Evolutionary conservation across 192 early-diverging fungal species (phyloP).

Genomic region (Backusella sp.): DNA sequence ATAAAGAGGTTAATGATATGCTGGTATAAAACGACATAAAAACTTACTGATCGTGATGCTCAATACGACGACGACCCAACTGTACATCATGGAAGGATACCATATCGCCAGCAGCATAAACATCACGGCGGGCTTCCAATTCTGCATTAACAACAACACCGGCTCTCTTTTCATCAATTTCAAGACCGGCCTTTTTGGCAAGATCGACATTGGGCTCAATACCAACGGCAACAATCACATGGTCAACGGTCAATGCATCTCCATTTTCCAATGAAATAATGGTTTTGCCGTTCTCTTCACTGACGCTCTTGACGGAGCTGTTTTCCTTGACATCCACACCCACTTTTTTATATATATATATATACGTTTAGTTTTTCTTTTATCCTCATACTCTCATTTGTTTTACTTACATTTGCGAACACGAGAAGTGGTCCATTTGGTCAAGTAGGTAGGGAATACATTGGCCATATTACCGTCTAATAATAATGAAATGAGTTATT

Average conservation of each 20-base stretch:
- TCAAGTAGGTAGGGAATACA: slow-evolving; percentile 61
- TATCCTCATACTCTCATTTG: neutral
- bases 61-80: slow-evolving; percentile 62
- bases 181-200: slow-evolving; percentile 56
- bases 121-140: slow-evolving; percentile 59
- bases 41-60: slow-evolving; percentile 61
- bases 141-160: slow-evolving; percentile 67
- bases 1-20: neutral
- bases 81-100: slow-evolving; percentile 63
- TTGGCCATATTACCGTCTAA: slow-evolving; percentile 54
- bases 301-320: slow-evolving; percentile 30
- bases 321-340: slow-evolving; percentile 51
- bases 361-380: neutral
- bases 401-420: slow-evolving; percentile 33
- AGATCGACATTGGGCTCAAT: slow-evolving; percentile 58
- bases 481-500: neutral
- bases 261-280: slow-evolving; percentile 42
- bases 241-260: slow-evolving; percentile 47
- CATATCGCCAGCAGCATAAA: slow-evolving; percentile 67
- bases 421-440: slow-evolving; percentile 58
- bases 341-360: too few species aligned
- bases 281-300: slow-evolving; percentile 33
- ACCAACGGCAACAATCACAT: slow-evolving; percentile 62
- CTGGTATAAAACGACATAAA: too few species aligned
- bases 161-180: slow-evolving; percentile 55